A percentile compares a stretch with the other conserved stretches of the same genome.
Conservation (phyloP, 352 stramenopile genomes). For the Pythium pyrilobum region DNA sequence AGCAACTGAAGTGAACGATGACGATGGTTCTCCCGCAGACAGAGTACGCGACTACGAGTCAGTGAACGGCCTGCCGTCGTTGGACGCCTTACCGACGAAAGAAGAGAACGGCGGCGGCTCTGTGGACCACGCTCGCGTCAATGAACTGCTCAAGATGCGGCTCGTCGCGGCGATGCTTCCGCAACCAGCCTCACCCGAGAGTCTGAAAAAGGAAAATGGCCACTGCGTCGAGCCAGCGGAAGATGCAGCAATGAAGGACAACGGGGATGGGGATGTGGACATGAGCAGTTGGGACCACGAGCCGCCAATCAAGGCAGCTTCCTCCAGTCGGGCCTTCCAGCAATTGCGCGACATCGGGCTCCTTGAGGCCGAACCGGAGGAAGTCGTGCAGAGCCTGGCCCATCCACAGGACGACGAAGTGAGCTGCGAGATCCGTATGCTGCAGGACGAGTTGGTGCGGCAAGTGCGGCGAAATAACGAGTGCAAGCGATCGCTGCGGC, state of each 20-base stretch:
- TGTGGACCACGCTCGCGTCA: not conserved
- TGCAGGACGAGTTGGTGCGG: slow-evolving; percentile 36
- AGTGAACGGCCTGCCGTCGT: not conserved
- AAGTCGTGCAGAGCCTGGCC: slow-evolving; percentile 22
- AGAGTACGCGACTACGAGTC: not conserved
- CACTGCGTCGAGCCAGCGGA: not conserved
- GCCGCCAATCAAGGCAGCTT: not conserved
- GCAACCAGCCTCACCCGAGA: no score
- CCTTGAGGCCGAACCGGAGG: slow-evolving; percentile 26
- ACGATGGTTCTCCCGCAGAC: no score
- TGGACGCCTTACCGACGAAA: not conserved
- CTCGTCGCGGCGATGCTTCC: slow-evolving; percentile 14
- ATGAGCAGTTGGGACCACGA: slow-evolving; percentile 1
- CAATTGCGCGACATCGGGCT: slow-evolving; percentile 44
- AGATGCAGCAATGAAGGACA: not conserved
- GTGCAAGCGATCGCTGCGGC: slow-evolving; percentile 48
- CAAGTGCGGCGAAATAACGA: slow-evolving; percentile 53
- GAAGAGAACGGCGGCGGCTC: not conserved
- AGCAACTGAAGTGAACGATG: not conserved
- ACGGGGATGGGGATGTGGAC: not conserved
- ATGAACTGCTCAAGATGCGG: slow-evolving; percentile 10
- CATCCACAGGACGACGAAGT: slow-evolving; percentile 53
- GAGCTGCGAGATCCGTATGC: slow-evolving; percentile 50
- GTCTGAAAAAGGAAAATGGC: not conserved
- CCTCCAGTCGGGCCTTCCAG: not conserved